Percentiles rank a stretch among this genome's conserved stretches.
Conservation (phyloP, 2,329 filamentous ascomycete genomes). For the Ophiosphaerella herpotricha region DNA sequence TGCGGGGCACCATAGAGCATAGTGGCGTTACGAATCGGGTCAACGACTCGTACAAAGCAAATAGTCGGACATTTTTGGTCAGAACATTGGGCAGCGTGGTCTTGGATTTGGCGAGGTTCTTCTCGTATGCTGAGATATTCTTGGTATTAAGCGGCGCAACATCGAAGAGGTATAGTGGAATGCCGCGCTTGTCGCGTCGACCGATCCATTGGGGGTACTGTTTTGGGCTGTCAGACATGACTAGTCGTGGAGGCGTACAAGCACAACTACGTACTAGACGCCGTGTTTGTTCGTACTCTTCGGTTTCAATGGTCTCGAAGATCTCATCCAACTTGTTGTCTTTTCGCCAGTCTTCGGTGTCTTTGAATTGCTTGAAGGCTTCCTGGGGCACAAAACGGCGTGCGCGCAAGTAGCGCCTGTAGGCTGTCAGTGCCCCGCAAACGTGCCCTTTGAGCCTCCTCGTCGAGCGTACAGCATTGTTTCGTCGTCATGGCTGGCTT, state of each 20-base stretch:
- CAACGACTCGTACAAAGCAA: slow-evolving; percentile 92
- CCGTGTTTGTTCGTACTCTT: slow-evolving; percentile 80
- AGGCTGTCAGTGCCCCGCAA: slow-evolving; percentile 29
- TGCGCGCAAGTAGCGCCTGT: slow-evolving; percentile 82
- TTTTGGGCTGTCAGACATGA: slow-evolving; percentile 24
- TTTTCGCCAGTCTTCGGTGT: slow-evolving; percentile 85
- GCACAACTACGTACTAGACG: slow-evolving; percentile 63
- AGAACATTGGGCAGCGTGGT: slow-evolving; percentile 67
- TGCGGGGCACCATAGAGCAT: slow-evolving; percentile 77
- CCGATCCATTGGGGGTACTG: slow-evolving; percentile 96
- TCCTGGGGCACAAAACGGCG: slow-evolving; percentile 79
- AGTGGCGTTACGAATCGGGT: slow-evolving; percentile 85
- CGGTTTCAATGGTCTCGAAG: slow-evolving; percentile 84
- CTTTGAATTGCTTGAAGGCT: slow-evolving; percentile 81
- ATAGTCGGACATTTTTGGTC: slow-evolving; percentile 79
- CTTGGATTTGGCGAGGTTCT: slow-evolving; percentile 61
- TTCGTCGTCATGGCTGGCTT: slow-evolving; percentile 72
- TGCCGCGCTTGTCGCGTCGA: slow-evolving; percentile 84
- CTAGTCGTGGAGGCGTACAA: neutral
- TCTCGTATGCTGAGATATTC: slow-evolving; percentile 78
- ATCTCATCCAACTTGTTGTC: slow-evolving; percentile 77
- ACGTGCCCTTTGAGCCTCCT: slow-evolving; percentile 3
- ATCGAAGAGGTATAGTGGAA: slow-evolving; percentile 90
- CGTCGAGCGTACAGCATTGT: slow-evolving; percentile 65
- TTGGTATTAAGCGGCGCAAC: slow-evolving; percentile 83